phyloP scores from a whole-genome alignment of 2,329 filamentous ascomycete species.

The Pseudocercospora macadamiae region DNA sequence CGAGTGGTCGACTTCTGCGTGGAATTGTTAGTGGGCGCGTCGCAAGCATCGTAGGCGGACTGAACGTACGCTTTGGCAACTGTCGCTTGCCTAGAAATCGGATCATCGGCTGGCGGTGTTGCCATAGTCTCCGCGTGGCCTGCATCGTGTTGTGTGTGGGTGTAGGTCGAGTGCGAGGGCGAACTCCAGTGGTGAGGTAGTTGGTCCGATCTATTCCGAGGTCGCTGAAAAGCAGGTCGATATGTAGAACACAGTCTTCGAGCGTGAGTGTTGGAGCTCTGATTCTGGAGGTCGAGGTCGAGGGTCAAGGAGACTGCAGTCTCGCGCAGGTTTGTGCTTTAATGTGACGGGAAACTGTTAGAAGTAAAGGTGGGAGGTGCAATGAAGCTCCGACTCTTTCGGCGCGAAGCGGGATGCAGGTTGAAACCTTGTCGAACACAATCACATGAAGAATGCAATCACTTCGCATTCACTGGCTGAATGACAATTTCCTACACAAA shows the following conservation, averaged over 20 bases:
- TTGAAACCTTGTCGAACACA: no score
- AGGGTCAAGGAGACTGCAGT: no score
- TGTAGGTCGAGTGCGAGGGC: background rate
- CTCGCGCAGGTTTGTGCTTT: no score
- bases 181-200: background rate
- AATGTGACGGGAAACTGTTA: no score
- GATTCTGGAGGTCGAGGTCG: no score
- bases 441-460: background rate
- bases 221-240: background rate
- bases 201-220: background rate
- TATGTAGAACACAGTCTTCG: background rate
- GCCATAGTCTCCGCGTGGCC: slow-evolving; percentile 50
- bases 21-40: background rate
- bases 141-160: slow-evolving; percentile 42
- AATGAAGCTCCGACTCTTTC: no score
- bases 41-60: background rate
- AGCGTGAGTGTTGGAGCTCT: background rate
- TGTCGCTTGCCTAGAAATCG: slow-evolving; percentile 55
- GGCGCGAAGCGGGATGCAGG: no score
- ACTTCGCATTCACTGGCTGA: background rate
- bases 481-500: background rate
- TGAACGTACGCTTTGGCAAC: slow-evolving; percentile 46
- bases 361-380: no score
- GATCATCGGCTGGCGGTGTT: slow-evolving; percentile 55
- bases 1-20: slow-evolving; percentile 71